A percentile compares a stretch with the other conserved stretches of the same genome.
Evolutionary conservation across 192 early-diverging fungal genomes (phyloP).

Genomic region (Entomortierella beljakovae): DNA sequence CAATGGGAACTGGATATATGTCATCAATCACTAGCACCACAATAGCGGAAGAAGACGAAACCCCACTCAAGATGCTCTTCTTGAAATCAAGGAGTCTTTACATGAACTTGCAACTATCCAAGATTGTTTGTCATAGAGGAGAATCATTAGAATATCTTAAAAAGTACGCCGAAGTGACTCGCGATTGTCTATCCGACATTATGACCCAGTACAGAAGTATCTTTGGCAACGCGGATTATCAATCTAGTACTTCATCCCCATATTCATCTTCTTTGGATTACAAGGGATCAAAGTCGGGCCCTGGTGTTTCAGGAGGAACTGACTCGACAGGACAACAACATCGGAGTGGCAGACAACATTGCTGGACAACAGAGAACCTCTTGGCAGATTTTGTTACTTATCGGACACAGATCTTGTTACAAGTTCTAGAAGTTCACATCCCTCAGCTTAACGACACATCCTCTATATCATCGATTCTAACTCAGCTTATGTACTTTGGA

Average conservation of each 20-base stretch:
- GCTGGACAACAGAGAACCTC: conserved; percentile 60
- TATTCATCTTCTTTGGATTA: conserved; percentile 13
- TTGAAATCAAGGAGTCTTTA: conserved; percentile 75
- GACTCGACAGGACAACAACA: not conserved
- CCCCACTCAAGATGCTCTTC: conserved; percentile 79
- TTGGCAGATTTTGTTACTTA: conserved; percentile 75
- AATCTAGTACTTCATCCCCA: conserved; percentile 15
- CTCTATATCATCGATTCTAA: conserved; percentile 69
- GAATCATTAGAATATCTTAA: conserved; percentile 76
- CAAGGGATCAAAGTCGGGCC: not conserved
- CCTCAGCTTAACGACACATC: conserved; percentile 71
- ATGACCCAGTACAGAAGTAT: conserved; percentile 84
- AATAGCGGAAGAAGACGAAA: conserved; percentile 58
- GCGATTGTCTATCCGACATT: conserved; percentile 86
- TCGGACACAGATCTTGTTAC: conserved; percentile 57
- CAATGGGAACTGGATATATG: not conserved
- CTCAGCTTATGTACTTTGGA: conserved; percentile 86
- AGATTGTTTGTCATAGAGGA: conserved; percentile 61
- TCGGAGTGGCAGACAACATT: conserved; percentile 17
- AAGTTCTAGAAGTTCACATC: conserved; percentile 57
- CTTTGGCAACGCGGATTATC: conserved; percentile 62
- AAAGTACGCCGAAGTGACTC: conserved; percentile 80
- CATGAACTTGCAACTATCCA: conserved; percentile 64
- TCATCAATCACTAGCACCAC: conserved; percentile 1
- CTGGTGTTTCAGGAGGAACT: conserved; percentile 20